These are phyloP conservation scores for Torulaspora microellipsoides DNA, from an alignment of 805 yeast species.

Conservation along the genomic window DNA sequence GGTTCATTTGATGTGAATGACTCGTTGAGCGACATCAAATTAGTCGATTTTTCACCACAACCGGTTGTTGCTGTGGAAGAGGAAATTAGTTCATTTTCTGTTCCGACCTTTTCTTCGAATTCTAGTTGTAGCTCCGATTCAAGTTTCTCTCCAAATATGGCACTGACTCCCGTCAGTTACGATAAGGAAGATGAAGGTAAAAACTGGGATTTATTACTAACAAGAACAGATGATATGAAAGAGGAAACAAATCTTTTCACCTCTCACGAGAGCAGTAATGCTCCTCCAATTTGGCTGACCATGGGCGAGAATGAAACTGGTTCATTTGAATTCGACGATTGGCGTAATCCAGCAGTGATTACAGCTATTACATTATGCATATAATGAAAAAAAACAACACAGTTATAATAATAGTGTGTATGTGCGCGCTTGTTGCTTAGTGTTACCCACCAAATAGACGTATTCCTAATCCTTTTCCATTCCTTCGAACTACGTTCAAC, in stretches of 20 bases:
- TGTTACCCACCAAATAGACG: neutral
- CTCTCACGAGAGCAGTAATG: neutral
- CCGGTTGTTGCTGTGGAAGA: too few species aligned
- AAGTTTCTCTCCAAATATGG: constrained; percentile 3
- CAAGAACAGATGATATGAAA: constrained; percentile 7
- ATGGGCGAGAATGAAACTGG: constrained; percentile 21
- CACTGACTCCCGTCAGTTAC: constrained; percentile 14
- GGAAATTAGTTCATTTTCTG: too few species aligned
- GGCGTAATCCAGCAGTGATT: constrained; percentile 46
- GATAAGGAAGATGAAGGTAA: constrained; percentile 9
- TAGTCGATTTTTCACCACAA: too few species aligned
- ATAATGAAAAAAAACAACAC: neutral
- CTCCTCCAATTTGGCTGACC: constrained; percentile 10
- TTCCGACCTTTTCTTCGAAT: neutral
- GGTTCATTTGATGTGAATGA: neutral
- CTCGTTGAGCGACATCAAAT: too few species aligned
- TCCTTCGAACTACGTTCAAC: constrained; percentile 4
- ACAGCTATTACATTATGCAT: constrained; percentile 16
- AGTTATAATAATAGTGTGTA: too few species aligned
- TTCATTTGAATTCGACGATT: constrained; percentile 38
- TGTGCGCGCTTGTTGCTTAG: neutral
- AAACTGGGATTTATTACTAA: constrained; percentile 13
- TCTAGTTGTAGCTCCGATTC: constrained; percentile 3
- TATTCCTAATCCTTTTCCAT: constrained; percentile 2
- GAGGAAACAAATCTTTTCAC: neutral